Evolutionary conservation across 768 basidiomycete species (phyloP), one percentile per base, ranked within the genome.

Genomic region (Mycena pura): DNA sequence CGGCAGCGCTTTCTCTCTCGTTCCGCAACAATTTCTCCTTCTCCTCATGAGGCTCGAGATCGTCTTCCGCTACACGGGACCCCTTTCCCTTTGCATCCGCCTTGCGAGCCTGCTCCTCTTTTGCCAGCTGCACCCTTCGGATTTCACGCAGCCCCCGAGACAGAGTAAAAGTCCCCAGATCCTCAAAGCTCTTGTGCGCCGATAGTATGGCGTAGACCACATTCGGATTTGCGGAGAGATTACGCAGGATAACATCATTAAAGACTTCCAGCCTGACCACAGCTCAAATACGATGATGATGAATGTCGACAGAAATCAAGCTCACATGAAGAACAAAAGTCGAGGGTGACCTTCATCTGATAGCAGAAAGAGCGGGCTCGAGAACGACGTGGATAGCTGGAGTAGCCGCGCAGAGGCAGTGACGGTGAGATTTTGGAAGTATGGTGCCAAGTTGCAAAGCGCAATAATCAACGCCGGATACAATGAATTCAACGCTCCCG

Each of bases 281-380:
- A 24, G 15, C 46, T 36, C 10, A 63, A 25, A 45, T n/a, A n/a
- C n/a, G n/a, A n/a, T n/a, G n/a, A n/a, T n/a, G n/a, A n/a, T n/a
- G n/a, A n/a, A n/a, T n/a, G n/a, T 29, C 38, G 40, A 43, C n/a
- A 15, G 19, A 17, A 25, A 74, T n/a, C n/a, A n/a, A n/a, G n/a
- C 86, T 62, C 63, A 93, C 93, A 95, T 89, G 73, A 94, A 97
- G 76, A 92, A 99, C 29, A 98, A 82, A 28, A 98, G 77, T 62
- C 97, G 79, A 1, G 97, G 97, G 70, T 98, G 95, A 7, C 96
- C 94, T 74, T 98, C 97, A 63, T 99, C 97, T 3, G 92, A 89
- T 19, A 99, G 77, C 31, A 99, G 77, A 74, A 98, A 98, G 3
- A 87, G 77, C 0, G 97, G 93, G 60, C 90, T 93, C 6, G 94